Evolutionary conservation across 1,139 yeast species (phyloP).

Genomic region (Candida tunisiensis): DNA sequence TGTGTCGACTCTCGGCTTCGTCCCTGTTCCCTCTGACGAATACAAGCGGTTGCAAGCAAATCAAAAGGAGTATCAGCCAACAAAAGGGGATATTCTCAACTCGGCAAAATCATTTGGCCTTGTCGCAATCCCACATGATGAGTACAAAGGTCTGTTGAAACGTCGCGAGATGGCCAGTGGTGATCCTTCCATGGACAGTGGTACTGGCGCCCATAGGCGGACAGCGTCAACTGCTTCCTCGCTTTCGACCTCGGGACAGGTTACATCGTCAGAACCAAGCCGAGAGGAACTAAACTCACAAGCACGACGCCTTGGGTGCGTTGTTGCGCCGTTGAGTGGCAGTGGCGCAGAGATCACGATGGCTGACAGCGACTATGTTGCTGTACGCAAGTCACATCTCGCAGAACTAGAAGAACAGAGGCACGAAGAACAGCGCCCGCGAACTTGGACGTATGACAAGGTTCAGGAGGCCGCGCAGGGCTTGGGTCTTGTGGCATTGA

Average conservation of each 20-base stretch:
- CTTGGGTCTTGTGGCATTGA: too few species aligned
- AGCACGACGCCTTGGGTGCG: too few species aligned
- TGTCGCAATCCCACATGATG: slow-evolving; percentile 21
- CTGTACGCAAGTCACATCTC: neutral
- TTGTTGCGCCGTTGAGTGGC: slow-evolving; percentile 10
- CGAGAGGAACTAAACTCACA: too few species aligned
- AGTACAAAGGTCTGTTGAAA: slow-evolving; percentile 15
- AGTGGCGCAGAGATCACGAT: slow-evolving; percentile 18
- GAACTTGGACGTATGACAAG: too few species aligned
- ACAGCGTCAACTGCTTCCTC: too few species aligned
- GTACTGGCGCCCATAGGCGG: too few species aligned
- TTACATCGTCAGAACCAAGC: too few species aligned
- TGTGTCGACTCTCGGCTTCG: slow-evolving; percentile 18
- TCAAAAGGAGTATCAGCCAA: slow-evolving; percentile 19
- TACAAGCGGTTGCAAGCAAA: slow-evolving; percentile 18
- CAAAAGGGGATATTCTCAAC: slow-evolving; percentile 19
- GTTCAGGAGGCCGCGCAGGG: too few species aligned
- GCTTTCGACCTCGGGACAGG: too few species aligned
- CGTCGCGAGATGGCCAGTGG: neutral
- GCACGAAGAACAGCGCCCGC: too few species aligned
- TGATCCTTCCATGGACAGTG: too few species aligned
- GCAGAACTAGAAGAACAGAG: neutral
- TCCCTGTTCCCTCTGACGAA: slow-evolving; percentile 20
- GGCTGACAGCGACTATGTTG: slow-evolving; percentile 10
- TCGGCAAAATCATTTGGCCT: slow-evolving; percentile 24